Conservation (phyloP, 148 eudicot species). For the Rhododendron ferrugineum region DNA sequence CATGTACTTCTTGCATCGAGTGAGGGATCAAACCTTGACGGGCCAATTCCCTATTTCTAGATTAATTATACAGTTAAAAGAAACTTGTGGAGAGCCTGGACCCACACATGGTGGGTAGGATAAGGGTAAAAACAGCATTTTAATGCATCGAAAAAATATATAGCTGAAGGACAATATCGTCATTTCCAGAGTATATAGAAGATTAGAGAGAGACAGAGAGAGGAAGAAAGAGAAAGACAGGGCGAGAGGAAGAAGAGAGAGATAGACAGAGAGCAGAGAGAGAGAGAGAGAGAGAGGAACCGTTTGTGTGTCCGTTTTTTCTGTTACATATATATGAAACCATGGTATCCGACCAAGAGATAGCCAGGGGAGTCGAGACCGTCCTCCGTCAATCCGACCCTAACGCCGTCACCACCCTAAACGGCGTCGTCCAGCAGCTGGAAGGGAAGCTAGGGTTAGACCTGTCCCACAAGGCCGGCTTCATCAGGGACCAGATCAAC, state of each 20-base stretch:
- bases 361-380: conserved; percentile 40
- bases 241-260: neutral
- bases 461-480: conserved; percentile 43
- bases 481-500: conserved; percentile 44
- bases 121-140: neutral
- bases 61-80: neutral
- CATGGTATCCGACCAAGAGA: conserved; percentile 55
- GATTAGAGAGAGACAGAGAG: neutral
- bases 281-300: neutral
- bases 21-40: too few species aligned
- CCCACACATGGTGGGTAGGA: neutral
- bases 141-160: neutral
- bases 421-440: conserved; percentile 44
- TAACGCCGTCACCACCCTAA: conserved; percentile 33
- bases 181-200: neutral
- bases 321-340: conserved; percentile 16
- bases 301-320: conserved; percentile 11
- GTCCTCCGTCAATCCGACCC: conserved; percentile 45
- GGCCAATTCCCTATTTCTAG: too few species aligned
- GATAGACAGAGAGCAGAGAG: conserved; percentile 5
- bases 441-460: conserved; percentile 39
- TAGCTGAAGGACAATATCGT: neutral
- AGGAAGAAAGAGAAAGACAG: neutral
- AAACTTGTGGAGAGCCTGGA: neutral
- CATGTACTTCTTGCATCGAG: too few species aligned